These are phyloP conservation scores for Rhynchosporium graminicola DNA, from an alignment of 2,329 filamentous ascomycete genomes.

Conservation along the genomic window DNA sequence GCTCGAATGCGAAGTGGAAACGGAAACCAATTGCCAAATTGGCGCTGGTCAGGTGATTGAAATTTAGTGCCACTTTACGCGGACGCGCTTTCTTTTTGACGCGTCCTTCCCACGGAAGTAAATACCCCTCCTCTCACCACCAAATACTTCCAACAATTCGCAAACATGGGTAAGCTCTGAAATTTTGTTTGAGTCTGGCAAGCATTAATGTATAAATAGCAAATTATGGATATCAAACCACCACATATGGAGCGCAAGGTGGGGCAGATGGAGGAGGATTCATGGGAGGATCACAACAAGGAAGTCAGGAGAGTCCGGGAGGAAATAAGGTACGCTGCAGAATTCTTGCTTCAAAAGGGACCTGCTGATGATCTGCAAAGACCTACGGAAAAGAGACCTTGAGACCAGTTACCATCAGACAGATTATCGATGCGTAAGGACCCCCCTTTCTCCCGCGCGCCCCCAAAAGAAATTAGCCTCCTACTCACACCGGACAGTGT, in stretches of 20 bases:
- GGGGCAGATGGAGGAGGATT: constrained; percentile 64
- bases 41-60: background rate
- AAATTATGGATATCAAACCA: constrained; percentile 40
- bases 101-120: constrained; percentile 13
- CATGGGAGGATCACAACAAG: constrained; percentile 60
- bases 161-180: constrained; percentile 23
- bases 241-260: constrained; percentile 50
- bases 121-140: constrained; percentile 12
- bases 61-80: constrained; percentile 17
- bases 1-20: background rate
- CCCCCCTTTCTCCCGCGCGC: background rate
- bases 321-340: constrained; percentile 47
- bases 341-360: background rate
- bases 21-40: background rate
- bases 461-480: background rate
- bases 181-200: background rate
- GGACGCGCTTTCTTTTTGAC: constrained; percentile 8
- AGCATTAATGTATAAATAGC: constrained; percentile 25
- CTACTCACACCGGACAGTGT: constrained; percentile 42
- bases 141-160: constrained; percentile 6
- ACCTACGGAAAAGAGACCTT: constrained; percentile 78
- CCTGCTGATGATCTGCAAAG: constrained; percentile 11
- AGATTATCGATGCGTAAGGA: constrained; percentile 71
- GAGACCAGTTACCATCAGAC: constrained; percentile 93
- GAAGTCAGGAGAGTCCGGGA: constrained; percentile 52